Evolutionary conservation across 768 basidiomycete genomes (phyloP).

Genomic region (Boletus vermiculosoides): DNA sequence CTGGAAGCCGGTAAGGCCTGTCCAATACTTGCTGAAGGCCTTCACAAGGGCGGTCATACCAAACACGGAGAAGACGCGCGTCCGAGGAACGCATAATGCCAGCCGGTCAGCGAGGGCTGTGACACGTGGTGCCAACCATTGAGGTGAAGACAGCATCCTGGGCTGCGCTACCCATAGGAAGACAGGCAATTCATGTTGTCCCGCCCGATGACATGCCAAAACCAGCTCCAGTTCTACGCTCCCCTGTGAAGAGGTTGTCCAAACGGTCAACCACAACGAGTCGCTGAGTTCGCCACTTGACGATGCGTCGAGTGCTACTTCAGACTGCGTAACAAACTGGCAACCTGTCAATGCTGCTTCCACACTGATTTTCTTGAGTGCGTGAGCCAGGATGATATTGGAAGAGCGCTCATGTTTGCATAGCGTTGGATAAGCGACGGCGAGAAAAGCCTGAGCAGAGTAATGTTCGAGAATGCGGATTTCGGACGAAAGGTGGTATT

Average conservation of each 20-base stretch:
- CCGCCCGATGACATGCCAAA: slow-evolving; percentile 46
- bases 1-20: slow-evolving; percentile 38
- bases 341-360: slow-evolving; percentile 39
- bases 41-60: slow-evolving; percentile 42
- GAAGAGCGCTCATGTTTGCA: slow-evolving; percentile 45
- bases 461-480: slow-evolving; percentile 39
- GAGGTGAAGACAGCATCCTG: slow-evolving; percentile 23
- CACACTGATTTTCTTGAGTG: slow-evolving; percentile 41
- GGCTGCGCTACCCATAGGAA: slow-evolving; percentile 47
- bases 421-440: slow-evolving; percentile 41
- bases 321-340: slow-evolving; percentile 35
- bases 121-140: slow-evolving; percentile 36
- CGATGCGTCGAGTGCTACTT: slow-evolving; percentile 30
- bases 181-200: slow-evolving; percentile 48
- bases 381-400: slow-evolving; percentile 54
- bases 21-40: slow-evolving; percentile 45
- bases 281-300: slow-evolving; percentile 22
- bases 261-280: slow-evolving; percentile 51
- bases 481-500: slow-evolving; percentile 16
- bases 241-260: slow-evolving; percentile 37
- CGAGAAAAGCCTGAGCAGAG: slow-evolving; percentile 41
- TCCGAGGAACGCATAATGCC: slow-evolving; percentile 35
- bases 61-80: slow-evolving; percentile 54
- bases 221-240: slow-evolving; percentile 40
- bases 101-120: slow-evolving; percentile 39